Base-by-base conservation (phyloP, 2,329 filamentous ascomycete species). In the Trichoderma polysporum region DNA sequence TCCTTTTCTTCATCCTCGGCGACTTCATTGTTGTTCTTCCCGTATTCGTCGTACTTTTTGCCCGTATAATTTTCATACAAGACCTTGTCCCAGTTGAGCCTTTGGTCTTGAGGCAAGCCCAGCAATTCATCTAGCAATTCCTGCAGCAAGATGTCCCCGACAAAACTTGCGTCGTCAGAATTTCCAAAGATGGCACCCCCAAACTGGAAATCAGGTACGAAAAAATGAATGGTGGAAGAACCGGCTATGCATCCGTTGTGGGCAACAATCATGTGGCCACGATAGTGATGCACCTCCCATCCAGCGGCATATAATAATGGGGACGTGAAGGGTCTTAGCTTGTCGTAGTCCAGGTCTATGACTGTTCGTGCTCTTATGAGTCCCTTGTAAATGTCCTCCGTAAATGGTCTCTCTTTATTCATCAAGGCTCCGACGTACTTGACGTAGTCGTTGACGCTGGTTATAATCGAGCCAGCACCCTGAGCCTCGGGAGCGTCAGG, bases 371-470 rank as follows among this genome's bases (percentile, higher is more conserved):
- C 22, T 9, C 61, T 67, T 1, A 70, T 49, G 2, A 77, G 50
- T 0, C 72, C 74, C n/a, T 68, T 25, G 35, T 73, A 73, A 0
- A 77, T 49, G 6, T 66, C 62, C 0, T 75, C 69, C 4, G 62
- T 74, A 15, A 77, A 70, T 0, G 73, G 75, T 0, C 57, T 67
- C 19, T 73, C 59, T 0, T 45, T 66, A 50, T 74, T 71, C 66
- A 76, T 68, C 37, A 77, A 53, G 0, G 74, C 74, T 37, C 70
- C 69, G 53, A 76, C 68, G 64, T 71, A 77, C 58, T 72, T 75
- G 65, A 75, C 65, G 52, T 73, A 74, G 57, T 77, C 75, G 22
- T 71, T 72, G 8, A 69, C 73, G 5, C 71, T 76, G 0, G 75
- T 70, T 10, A 76, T 60, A 5, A 77, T 66, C 0, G 72, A 75